Evolutionary conservation across 2,329 filamentous ascomycete species (phyloP), one percentile per base, ranked within the genome.

Genomic region (Epichloe festucae): DNA sequence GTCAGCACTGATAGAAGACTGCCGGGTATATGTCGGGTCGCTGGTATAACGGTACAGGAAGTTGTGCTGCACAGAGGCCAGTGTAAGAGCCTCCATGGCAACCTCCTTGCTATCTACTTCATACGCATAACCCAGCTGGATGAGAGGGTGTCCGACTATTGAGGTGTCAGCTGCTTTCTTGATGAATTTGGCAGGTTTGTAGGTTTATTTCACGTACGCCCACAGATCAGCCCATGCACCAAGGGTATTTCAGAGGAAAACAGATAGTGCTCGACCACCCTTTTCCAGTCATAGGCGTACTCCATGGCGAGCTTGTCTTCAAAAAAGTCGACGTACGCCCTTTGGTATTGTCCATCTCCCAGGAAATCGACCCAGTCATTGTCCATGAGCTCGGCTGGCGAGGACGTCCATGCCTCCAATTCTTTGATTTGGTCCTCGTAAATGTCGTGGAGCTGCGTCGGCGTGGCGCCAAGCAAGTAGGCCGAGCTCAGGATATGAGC

Each of bases 241-340:
- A 98, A 69, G 4, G 91, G 90, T 63, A 86, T 74, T 48, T 87
- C 77, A 36, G 83, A 85, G 42, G 75, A 69, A 56, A 91, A 87
- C 45, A 98, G 68, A 63, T 85, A 97, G 55, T 90, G 79, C 3
- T 81, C 71, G 8, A 94, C 72, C 3, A 95, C 79, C 50, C 75
- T 73, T 62, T 85, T 87, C 88, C 93, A 96, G 63, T 95, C 79
- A 64, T 96, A 97, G 38, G 81, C 75, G 60, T 83, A 79, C 31
- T 73, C 70, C 66, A 79, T 70, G 3, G 87, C 89, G 34, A 97
- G 73, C 61, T 89, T 82, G 65, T 98, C 93, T 65, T 98, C 93
- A 63, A 95, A 97, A 65, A 93, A 97, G 65, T 98, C 90, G 52
- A 98, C 74, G 63, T 84, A 98, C 0, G 89, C 91, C 54, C 91